Evolutionary conservation across 768 basidiomycete genomes (phyloP), one percentile per base, ranked within the genome.

Genomic region (Boletus edulis): DNA sequence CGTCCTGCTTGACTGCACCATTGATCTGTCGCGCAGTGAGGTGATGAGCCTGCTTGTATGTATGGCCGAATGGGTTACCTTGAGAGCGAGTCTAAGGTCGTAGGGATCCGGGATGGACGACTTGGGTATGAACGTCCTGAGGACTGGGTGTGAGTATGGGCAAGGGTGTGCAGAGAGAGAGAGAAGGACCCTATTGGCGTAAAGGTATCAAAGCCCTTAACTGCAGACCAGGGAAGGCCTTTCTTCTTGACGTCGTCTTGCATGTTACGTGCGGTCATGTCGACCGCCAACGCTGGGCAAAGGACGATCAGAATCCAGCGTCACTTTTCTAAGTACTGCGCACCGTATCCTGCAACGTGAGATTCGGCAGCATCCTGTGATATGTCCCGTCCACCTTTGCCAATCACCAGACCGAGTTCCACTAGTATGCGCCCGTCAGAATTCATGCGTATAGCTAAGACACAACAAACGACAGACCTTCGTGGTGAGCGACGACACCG

Each of bases 181-280:
- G 52, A 62, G 38, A 71, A 29, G 40, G 65, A 91, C 93, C 94
- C 87, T 59, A 96, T 81, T 3, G 94, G 94, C 5, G 91, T 93
- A 74, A 95, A 98, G 0, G 94, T 95, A 70, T 99, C 96, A 62
- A 98, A 97, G 2, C 96, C 96, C 72, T 99, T 98, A 3, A 87
- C 91, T 12, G 94, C 81, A n/a, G 87, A 85, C 97, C 97, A 99
- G 1, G 97, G 97, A n/a, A 98, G 79, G 11, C 97, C 93, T 47
- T 85, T 86, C 65, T 88, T 90, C 76, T 96, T 96, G 46, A 91
- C 91, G 46, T 84, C 85, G 52, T 97, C 90, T 70, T 99, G 97
- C 67, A 98, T 74, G 73, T 98, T 98, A 14, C 97, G 83, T 8
- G 89, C 97, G 1, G 97, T 98, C 87, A 98, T 90, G 67, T 98